Evolutionary conservation across 2,329 filamentous ascomycete genomes (phyloP).

Genomic region (Alternaria gaisen): DNA sequence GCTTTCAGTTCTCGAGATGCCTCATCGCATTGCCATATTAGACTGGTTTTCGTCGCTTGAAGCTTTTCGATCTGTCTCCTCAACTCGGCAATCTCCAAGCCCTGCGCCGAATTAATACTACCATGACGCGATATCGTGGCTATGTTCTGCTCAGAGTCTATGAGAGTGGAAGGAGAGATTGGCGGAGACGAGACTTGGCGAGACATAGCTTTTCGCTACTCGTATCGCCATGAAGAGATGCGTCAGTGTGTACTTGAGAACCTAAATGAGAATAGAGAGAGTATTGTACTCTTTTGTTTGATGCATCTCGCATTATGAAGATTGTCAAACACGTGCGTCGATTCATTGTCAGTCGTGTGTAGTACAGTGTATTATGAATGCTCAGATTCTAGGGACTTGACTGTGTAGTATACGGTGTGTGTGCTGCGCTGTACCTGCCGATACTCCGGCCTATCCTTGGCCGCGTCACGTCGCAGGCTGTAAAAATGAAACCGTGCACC

Average conservation of each 20-base stretch:
- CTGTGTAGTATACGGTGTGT: neutral
- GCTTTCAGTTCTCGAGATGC: neutral
- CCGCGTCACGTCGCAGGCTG: constrained; percentile 23
- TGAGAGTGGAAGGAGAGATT: neutral
- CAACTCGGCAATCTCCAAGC: neutral
- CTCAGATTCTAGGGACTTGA: neutral
- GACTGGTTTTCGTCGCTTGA: neutral
- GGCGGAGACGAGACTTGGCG: neutral
- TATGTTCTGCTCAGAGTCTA: neutral
- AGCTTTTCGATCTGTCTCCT: neutral
- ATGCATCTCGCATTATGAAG: neutral
- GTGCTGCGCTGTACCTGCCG: constrained; percentile 13
- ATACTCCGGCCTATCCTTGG: constrained; percentile 20
- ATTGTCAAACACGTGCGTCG: neutral
- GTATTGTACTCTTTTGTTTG: neutral
- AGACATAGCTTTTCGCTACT: neutral
- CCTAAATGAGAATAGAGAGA: neutral
- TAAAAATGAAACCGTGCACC: constrained; percentile 22
- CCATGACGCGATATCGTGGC: neutral
- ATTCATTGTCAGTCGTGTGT: neutral
- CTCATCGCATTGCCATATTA: neutral
- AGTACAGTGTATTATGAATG: neutral
- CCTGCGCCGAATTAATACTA: neutral
- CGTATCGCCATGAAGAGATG: neutral
- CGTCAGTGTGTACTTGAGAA: neutral